phyloP scores from a whole-genome alignment of 2,329 filamentous ascomycete species.

The Bipolaris victoriae region DNA sequence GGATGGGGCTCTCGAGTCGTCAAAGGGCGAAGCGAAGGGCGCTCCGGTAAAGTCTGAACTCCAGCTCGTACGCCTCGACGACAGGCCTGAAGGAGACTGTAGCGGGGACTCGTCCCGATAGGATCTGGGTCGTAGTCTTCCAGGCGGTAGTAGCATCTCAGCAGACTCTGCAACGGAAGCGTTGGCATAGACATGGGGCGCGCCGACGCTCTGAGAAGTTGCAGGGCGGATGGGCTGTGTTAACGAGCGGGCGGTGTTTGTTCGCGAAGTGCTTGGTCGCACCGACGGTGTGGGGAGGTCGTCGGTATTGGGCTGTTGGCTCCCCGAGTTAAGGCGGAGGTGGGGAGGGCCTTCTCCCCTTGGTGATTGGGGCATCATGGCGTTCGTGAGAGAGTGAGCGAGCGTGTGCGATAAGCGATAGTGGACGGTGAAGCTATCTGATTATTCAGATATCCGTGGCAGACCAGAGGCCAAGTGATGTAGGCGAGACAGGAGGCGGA shows the following conservation, averaged over 20 bases:
- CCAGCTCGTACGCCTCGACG: constrained; percentile 69
- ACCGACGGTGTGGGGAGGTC: constrained; percentile 35
- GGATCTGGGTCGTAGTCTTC: constrained; percentile 55
- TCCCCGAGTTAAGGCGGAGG: constrained; percentile 68
- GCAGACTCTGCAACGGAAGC: constrained; percentile 51
- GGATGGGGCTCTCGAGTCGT: constrained; percentile 65
- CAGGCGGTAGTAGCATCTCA: constrained; percentile 59
- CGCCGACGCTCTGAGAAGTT: constrained; percentile 40
- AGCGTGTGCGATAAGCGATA: constrained; percentile 39
- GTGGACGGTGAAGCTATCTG: constrained; percentile 21
- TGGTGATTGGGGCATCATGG: constrained; percentile 41
- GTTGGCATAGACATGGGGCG: constrained; percentile 45
- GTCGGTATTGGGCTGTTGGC: constrained; percentile 57
- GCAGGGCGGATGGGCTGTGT: constrained; percentile 49
- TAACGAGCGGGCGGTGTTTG: constrained; percentile 54
- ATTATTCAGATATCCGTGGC: constrained; percentile 27
- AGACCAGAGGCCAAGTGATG: constrained; percentile 16
- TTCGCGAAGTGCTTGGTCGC: constrained; percentile 49
- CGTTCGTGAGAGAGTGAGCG: constrained; percentile 38
- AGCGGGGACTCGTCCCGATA: constrained; percentile 60
- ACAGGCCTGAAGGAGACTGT: constrained; percentile 60
- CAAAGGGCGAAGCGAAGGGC: constrained; percentile 62
- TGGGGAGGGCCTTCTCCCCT: constrained; percentile 58
- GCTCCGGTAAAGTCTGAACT: constrained; percentile 64
- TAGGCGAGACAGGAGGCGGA: neutral